Evolutionary conservation across 1,284 basidiomycete species (phyloP), one percentile per base, ranked within the genome.

Genomic region (Ganoderma lucidum): DNA sequence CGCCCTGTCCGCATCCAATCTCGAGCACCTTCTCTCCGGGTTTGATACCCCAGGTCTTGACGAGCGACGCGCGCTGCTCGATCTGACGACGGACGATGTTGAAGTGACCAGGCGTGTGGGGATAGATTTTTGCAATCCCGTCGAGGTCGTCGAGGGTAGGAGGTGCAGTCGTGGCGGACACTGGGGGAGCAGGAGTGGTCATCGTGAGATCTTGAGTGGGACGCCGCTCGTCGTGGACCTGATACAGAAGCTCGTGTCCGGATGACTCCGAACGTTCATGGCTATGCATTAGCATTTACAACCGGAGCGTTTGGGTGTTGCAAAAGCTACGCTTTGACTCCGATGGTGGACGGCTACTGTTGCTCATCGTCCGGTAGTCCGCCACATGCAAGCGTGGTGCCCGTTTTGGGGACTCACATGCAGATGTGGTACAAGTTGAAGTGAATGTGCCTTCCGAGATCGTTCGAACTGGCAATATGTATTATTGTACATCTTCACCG

Each of bases 1-100:
- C 84, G 14, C 84, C 84, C 64, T 84, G 83, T 0, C 83, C 84
- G 70, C 83, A 84, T 42, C 83, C 83, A 15, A 85, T 72, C 70
- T 85, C 83, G 2, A 85, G 75, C 3, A 85, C 75, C 3, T 70
- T 71, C 41, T 76, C 75, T 4, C 82, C 83, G 1, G 65, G 68
- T 4, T 70, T 17, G 60, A 84, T 81, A 14, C 75, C 72, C 79
- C 80, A 84, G 8, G 74, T 74, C 8, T 72, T 66, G 19, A 83
- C 70, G 6, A 84, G 74, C 37, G 78, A 75, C 44, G 82, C 72
- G n/a, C 83, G 81, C 62, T 85, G 81, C 64, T 78, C 70, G 39
- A 79, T 79, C 68, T 81, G 81, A n/a, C 68, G 55, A 6, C 75
- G 68, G 12, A 75, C 72, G 35, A 76, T 53, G 15, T 62, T 28